These are phyloP conservation scores for Wickerhamomyces chaumierensis DNA, from an alignment of 805 yeast genomes.

Conservation along the genomic window DNA sequence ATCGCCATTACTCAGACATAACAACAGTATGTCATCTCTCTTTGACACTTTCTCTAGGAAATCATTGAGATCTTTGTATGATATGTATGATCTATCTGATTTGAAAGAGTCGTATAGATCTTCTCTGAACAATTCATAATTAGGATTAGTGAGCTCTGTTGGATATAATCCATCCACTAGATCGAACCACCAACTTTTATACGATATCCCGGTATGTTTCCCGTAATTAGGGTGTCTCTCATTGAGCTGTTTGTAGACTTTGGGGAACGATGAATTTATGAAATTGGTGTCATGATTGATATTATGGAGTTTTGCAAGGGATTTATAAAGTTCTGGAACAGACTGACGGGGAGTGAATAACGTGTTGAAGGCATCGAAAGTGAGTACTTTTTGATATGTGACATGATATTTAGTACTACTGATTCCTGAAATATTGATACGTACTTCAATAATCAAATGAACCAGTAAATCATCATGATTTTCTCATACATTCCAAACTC, in stretches of 20 bases:
- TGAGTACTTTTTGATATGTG: constrained; percentile 24
- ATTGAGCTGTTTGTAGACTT: constrained; percentile 25
- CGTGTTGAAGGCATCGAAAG: constrained; percentile 64
- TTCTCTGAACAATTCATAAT: constrained; percentile 22
- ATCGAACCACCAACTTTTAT: constrained; percentile 47
- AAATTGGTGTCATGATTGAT: constrained; percentile 10
- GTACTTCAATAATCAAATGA: too few relatives aligned
- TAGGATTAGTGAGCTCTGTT: constrained; percentile 21
- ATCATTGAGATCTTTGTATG: constrained; percentile 42
- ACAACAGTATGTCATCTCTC: constrained; percentile 24
- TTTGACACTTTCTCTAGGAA: constrained; percentile 25
- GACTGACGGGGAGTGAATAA: constrained; percentile 46
- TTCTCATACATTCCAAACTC: too few relatives aligned
- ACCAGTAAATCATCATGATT: too few relatives aligned
- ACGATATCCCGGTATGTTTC: constrained; percentile 23
- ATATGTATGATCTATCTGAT: constrained; percentile 39
- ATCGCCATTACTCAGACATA: constrained; percentile 55
- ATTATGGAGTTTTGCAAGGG: constrained; percentile 36
- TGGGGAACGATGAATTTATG: constrained; percentile 15
- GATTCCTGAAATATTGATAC: too few relatives aligned
- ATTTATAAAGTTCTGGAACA: constrained; percentile 40
- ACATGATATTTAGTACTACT: too few relatives aligned
- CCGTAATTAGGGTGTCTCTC: constrained; percentile 53
- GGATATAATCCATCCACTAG: constrained; percentile 34
- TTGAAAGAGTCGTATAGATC: constrained; percentile 38